phyloP scores from a whole-genome alignment of 2,329 filamentous ascomycete species.

The Calonectria leucothoes region DNA sequence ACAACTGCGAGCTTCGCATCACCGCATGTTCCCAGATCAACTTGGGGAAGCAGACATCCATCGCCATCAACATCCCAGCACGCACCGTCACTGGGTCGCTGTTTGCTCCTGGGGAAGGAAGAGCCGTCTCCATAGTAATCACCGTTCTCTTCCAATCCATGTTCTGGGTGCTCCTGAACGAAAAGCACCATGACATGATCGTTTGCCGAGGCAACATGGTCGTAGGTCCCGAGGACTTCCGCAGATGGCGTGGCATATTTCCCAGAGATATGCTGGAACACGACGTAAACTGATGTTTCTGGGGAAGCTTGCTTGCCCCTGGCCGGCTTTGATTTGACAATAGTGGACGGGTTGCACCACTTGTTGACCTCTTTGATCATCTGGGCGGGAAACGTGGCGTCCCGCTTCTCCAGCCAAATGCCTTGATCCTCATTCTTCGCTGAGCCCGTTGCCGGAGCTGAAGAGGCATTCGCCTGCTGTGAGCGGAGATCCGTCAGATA shows the following conservation, averaged over 20 bases:
- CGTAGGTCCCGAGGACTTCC: not conserved
- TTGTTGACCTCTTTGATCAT: not conserved
- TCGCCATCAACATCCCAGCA: not conserved
- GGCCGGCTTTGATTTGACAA: not conserved
- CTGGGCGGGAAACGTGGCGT: not conserved
- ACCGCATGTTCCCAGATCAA: not conserved
- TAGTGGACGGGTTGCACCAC: not conserved
- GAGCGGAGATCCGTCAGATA: not conserved
- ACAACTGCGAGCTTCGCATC: not conserved
- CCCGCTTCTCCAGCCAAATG: not conserved
- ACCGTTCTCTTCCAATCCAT: not conserved
- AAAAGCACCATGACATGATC: not conserved
- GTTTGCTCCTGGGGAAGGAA: not conserved
- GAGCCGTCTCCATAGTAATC: not conserved
- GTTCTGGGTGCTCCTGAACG: not conserved
- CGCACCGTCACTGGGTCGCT: accelerated
- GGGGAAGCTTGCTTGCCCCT: not conserved
- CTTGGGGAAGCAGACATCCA: not conserved
- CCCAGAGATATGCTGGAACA: not conserved
- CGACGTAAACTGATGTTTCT: not conserved
- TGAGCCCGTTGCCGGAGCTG: not conserved
- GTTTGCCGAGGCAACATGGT: not conserved
- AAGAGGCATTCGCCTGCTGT: not conserved
- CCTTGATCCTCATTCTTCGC: not conserved
- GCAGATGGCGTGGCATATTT: not conserved